Base-by-base conservation (phyloP, 208 protist species). In the Crithidia bombi region DNA sequence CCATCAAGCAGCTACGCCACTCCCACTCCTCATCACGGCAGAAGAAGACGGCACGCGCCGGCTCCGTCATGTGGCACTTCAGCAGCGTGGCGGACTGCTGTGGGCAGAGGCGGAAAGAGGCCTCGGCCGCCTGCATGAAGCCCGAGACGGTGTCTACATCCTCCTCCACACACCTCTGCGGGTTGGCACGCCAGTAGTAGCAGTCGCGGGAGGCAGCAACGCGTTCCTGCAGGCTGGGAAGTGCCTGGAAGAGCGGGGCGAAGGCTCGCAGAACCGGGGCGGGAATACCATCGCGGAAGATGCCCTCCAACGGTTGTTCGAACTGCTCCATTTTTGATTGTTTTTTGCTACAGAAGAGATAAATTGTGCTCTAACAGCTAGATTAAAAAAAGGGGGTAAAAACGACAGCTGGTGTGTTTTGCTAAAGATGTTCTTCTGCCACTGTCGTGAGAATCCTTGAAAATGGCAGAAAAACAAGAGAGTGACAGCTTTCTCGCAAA, bases 11-110 rank as follows among this genome's bases (percentile, higher is more conserved):
- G 47, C 72, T 93, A n/a, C 91, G 91, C 91, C 91, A 96, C 82
- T 96, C 89, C 87, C 89, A 96, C 79, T 96, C 91, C 67, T 96
- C 91, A 65, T 96, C 91, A 30, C 91, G 87, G 73, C 91, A 96
- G 78, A 96, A 96, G 54, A 82, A 96, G 25, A 96, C 82, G n/a
- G 89, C 91, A 55, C 85, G 83, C 14, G 88, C 85, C 10, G 91
- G 91, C 74, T 96, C 89, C 36, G 91, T 96, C 91, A 94, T 93
- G 83, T 96, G 91, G 73, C 91, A 96, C 82, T 96, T 96, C 21
- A 96, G 79, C 65, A 96, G 75, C 57, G 89, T 96, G 19, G 91
- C 89, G 67, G 86, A 92, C 74, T 94, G 87, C 73, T 96, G 91
- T 39, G 91, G 91, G 67, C 91, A 96, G 28, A 96, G 80, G 39